Evolutionary conservation across 495 filamentous ascomycete genomes (phyloP), one percentile per base, ranked within the genome.

Genomic region (Aeminium ludgeri): DNA sequence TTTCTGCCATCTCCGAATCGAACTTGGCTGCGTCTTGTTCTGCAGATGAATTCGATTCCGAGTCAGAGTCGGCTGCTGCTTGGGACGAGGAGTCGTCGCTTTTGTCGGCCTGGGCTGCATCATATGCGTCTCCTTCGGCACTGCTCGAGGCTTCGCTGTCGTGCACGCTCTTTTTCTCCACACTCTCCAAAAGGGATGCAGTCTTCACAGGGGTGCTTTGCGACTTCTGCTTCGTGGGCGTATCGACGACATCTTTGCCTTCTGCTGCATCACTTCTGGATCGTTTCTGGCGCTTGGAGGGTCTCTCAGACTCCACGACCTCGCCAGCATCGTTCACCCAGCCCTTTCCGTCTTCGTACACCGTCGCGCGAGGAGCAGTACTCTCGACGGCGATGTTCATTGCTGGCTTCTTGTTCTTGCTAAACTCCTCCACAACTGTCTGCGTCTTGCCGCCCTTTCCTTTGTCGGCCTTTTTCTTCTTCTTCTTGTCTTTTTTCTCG

Each of bases 241-340:
- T n/a, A n/a, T n/a, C n/a, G n/a, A n/a, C n/a, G n/a, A n/a, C n/a
- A n/a, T n/a, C n/a, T n/a, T n/a, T n/a, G n/a, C n/a, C 23, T 4
- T 25, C 23, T 8, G 8, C 8, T 8, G 23, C 23, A 25, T 4
- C 23, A 25, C 23, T 25, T 3, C 23, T 3, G 8, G 23, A 25
- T 8, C 23, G 4, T 25, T 40, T 48, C 36, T 30, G 45, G 39
- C 41, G 57, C 29, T 38, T 49, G 3, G 36, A 43, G 30, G 51
- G 59, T 51, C 46, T 51, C 48, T 52, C 46, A 38, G 44, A 54
- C 65, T 94, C 78, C 8, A 89, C 73, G 16, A 94, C 52, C 38
- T 77, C 73, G 1, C 86, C 89, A 13, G 74, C 62, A 48, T 73
- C 71, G 53, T 94, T 81, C 3, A 92, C 66, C 89, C 89, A 95